Conservation (phyloP, 2,329 filamentous ascomycete genomes). For the Alternaria consortialis region DNA sequence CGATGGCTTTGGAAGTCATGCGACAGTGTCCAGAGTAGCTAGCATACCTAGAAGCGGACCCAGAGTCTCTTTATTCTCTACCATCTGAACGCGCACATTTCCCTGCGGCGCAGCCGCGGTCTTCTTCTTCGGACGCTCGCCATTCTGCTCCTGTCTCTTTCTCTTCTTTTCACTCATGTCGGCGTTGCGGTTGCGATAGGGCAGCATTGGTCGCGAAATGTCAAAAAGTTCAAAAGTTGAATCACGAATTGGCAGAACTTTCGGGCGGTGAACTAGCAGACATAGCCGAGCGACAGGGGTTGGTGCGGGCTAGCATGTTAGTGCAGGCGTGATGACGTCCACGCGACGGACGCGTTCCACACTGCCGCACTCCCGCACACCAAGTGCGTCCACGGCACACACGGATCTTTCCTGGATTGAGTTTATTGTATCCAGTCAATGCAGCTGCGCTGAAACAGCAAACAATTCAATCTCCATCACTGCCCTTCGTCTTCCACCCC, state of each 20-base stretch:
- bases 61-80: constrained; percentile 58
- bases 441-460: constrained; percentile 3
- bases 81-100: constrained; percentile 55
- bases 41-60: constrained; percentile 60
- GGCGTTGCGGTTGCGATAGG: constrained; percentile 20
- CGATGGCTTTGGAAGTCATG: not conserved
- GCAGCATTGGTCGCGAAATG: constrained; percentile 18
- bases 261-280: constrained; percentile 23
- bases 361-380: not conserved
- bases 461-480: not conserved
- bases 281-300: constrained; percentile 18
- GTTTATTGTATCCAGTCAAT: not conserved
- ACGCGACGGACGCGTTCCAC: constrained; percentile 25
- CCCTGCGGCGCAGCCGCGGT: constrained; percentile 52
- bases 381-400: constrained; percentile 7
- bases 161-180: constrained; percentile 51
- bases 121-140: constrained; percentile 55
- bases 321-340: constrained; percentile 21
- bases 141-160: constrained; percentile 46
- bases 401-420: constrained; percentile 1
- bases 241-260: constrained; percentile 32
- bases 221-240: constrained; percentile 45
- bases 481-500: not conserved
- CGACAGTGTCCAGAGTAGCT: not conserved
- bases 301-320: not conserved